Evolutionary conservation across 192 early-diverging fungal species (phyloP).

Genomic region (Rhizophagus sp.): DNA sequence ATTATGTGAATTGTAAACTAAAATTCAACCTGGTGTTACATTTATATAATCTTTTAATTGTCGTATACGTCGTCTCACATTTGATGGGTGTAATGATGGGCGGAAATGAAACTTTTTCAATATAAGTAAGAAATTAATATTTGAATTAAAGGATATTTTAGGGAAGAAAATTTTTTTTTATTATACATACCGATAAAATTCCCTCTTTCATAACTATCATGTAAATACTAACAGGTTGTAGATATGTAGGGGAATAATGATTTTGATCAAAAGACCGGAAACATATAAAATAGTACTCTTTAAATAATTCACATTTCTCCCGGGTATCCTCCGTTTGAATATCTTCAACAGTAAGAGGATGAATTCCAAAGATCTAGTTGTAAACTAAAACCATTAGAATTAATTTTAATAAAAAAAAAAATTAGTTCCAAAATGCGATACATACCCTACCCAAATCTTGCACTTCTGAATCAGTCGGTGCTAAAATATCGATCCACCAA

Average conservation of each 20-base stretch:
- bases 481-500: constrained; percentile 74
- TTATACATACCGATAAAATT: constrained; percentile 59
- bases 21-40: constrained; percentile 68
- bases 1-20: constrained; percentile 17
- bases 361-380: constrained; percentile 63
- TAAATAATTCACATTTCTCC: constrained; percentile 91
- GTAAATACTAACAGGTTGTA: constrained; percentile 70
- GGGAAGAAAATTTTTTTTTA: not conserved
- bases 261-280: constrained; percentile 78
- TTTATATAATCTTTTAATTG: constrained; percentile 84
- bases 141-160: not conserved
- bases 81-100: constrained; percentile 75
- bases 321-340: constrained; percentile 84
- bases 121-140: not conserved
- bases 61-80: constrained; percentile 83
- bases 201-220: constrained; percentile 67
- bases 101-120: constrained; percentile 74
- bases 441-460: constrained; percentile 55
- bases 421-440: not conserved
- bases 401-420: not conserved
- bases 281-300: constrained; percentile 90
- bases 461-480: constrained; percentile 59
- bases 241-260: constrained; percentile 58
- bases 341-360: constrained; percentile 86
- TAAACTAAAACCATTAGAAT: not conserved